Evolutionary conservation across 805 yeast species (phyloP), one percentile per base, ranked within the genome.

Genomic region (Starmera amethionina): DNA sequence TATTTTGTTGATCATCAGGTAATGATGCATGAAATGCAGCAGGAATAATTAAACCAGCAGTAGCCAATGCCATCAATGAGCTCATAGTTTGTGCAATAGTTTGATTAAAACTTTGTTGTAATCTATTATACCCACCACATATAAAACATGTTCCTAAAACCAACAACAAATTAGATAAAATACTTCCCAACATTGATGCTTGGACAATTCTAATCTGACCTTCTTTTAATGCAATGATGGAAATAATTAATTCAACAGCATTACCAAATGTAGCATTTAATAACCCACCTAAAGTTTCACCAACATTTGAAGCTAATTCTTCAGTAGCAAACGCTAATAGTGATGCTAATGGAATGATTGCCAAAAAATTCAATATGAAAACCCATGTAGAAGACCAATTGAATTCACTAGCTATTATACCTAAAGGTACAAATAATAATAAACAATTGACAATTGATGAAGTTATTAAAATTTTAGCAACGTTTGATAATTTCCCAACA

Each of bases 71-170:
- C 77, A 93, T 75, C 48, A 93, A 70, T 1, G 97, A 88, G 30
- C 88, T 76, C 98, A 93, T 93, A 8, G 97, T 89, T 63, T 93
- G 97, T 5, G 98, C 98, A 8, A 89, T 97, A 1, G 97, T 90
- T 62, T 85, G 95, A 67, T 88, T 88, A 66, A 93, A 93, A 1
- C 72, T 72, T 62, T 93, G 97, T 59, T 84, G 93, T 31, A 81
- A 70, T 46, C 93, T 75, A 49, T 84, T 81, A 58, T 80, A 73
- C 14, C 98, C 98, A 42, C 98, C 98, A 34, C 84, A 88, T 13
- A 90, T 63, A 56, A 93, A 93, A 58, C 97, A 88, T 60, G 95
- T 83, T n/a, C 98, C 98, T 40, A 93, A 70, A 3, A 93, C 98
- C 41, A 93, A 70, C 45, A 93, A 67, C 52, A 89, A 65, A 64